Base-by-base conservation (phyloP, 1,139 yeast species). In the Yamadazyma diddensiae region DNA sequence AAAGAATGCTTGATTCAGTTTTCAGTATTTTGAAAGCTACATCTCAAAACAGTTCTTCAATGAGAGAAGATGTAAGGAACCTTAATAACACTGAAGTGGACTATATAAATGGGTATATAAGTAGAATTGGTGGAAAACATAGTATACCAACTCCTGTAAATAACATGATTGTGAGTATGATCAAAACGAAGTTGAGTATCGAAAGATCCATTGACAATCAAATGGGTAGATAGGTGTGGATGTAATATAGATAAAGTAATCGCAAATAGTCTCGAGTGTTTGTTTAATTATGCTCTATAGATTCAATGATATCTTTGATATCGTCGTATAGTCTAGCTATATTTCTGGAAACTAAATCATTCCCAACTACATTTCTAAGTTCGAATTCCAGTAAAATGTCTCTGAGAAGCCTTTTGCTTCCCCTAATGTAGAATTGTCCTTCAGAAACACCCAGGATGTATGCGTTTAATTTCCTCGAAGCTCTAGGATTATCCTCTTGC, bases 21-120 rank as follows among this genome's bases (percentile, higher is more conserved):
- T 40, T 62, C 13, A 64, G 70, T 3, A 72, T 74, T 8, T 62
- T 77, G 24, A 57, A 68, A 37, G 30, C 49, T 22, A 70, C 81
- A 15, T 69, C 73, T 0, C 55, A 66, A 29, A 92, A 88, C 57
- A 77, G 82, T 33, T 79, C 94, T 6, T 85, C 95, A 2, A 92
- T 90, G 97, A 71, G 95, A 47, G 87, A 84, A 44, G 97, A 90
- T 48, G 70, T 83, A 2, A 55, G 75, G 28, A 64, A 70, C 41
- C 62, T 77, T 33, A 69, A 79, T 42, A 67, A 65, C 16, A 82
- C 94, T 0, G 98, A 90, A 52, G 73, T 90, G 19, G 82, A 81
- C 38, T 82, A 73, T 54, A 79, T 90, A 38, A 90, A 87, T 50
- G 95, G 95, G 3, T 80, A 75, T 49, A 65, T 88, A 11, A 73